Conservation (phyloP, 768 basidiomycete genomes). For the Kondoa malvinella region DNA sequence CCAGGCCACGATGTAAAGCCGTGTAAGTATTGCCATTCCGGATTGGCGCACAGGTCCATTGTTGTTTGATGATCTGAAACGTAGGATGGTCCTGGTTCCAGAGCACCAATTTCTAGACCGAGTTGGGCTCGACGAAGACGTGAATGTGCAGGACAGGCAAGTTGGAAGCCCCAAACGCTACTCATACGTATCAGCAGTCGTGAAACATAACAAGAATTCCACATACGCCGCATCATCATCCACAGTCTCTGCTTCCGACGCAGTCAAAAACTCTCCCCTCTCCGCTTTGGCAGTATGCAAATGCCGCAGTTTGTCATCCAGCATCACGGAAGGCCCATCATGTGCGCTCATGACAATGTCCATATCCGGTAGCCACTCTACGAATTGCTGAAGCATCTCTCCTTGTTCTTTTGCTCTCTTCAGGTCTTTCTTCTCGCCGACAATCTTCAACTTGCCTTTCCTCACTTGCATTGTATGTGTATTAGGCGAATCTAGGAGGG, state of each 20-base stretch:
- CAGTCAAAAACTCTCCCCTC: constrained; percentile 14
- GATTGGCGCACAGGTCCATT: constrained; percentile 33
- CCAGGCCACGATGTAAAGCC: constrained; percentile 30
- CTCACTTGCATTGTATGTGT: constrained; percentile 20
- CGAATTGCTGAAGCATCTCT: constrained; percentile 23
- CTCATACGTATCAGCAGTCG: not conserved
- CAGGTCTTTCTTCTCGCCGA: constrained; percentile 19
- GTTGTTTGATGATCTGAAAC: constrained; percentile 27
- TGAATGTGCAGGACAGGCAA: constrained; percentile 24
- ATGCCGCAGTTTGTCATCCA: constrained; percentile 16
- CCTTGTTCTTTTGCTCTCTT: constrained; percentile 24
- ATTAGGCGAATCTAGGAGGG: constrained; percentile 10
- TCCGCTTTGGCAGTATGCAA: constrained; percentile 14
- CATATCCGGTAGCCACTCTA: constrained; percentile 21
- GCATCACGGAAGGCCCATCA: constrained; percentile 26
- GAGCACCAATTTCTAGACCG: constrained; percentile 25
- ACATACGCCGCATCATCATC: constrained; percentile 25
- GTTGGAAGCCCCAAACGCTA: constrained; percentile 25
- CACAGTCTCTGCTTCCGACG: constrained; percentile 11
- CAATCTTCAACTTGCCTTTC: constrained; percentile 20
- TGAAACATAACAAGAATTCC: not conserved
- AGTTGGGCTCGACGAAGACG: constrained; percentile 22
- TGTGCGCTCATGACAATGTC: constrained; percentile 28
- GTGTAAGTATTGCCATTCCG: constrained; percentile 30
- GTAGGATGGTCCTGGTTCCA: constrained; percentile 25